Percentiles rank a stretch among this genome's conserved stretches.
Evolutionary conservation across 2,329 filamentous ascomycete species (phyloP).

Genomic region (Penicillium sp.): DNA sequence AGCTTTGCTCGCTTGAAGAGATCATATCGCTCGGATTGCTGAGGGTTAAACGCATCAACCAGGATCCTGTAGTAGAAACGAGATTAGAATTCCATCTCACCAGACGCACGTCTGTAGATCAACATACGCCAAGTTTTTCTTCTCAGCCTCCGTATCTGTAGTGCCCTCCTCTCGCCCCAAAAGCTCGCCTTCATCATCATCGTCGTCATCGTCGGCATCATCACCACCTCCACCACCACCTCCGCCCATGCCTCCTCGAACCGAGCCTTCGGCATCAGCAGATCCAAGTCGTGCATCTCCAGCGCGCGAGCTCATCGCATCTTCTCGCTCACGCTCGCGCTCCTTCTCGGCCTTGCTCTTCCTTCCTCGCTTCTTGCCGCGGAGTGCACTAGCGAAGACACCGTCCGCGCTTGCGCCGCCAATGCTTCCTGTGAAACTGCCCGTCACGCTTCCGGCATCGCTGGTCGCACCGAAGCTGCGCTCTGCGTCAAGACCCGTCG

Average conservation of each 20-base stretch:
- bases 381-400: constrained; percentile 37
- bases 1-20: constrained; percentile 58
- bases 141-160: constrained; percentile 58
- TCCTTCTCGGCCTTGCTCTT: constrained; percentile 49
- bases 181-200: constrained; percentile 54
- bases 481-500: constrained; percentile 42
- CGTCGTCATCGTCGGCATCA: constrained; percentile 58
- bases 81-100: constrained; percentile 19
- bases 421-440: constrained; percentile 51
- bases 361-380: constrained; percentile 44
- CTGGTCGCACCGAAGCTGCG: constrained; percentile 42
- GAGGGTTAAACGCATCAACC: constrained; percentile 54
- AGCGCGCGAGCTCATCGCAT: constrained; percentile 37
- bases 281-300: constrained; percentile 40
- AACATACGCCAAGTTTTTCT: constrained; percentile 57
- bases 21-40: constrained; percentile 57
- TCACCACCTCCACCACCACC: constrained; percentile 52
- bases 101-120: neutral
- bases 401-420: constrained; percentile 46
- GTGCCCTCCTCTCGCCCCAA: constrained; percentile 52
- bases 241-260: constrained; percentile 38
- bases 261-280: constrained; percentile 43
- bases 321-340: constrained; percentile 41
- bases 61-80: constrained; percentile 43
- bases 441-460: constrained; percentile 50